Evolutionary conservation across 192 early-diverging fungal species (phyloP).

Genomic region (Paraglomus occultum): DNA sequence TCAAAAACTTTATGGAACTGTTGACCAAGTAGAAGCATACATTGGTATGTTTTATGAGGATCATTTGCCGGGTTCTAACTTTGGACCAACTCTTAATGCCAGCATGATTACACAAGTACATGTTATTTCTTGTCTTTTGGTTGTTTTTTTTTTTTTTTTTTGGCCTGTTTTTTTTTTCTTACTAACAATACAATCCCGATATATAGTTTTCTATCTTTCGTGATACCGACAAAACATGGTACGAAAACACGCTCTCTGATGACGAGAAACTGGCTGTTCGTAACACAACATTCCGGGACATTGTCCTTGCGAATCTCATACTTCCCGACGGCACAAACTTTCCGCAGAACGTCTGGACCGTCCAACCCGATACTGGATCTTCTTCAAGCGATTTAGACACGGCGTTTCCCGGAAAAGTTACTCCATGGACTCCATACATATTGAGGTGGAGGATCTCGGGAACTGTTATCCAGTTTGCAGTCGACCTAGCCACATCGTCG

Average conservation of each 20-base stretch:
- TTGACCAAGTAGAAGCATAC: constrained; percentile 12
- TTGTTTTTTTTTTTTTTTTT: no score
- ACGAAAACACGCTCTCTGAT: constrained; percentile 40
- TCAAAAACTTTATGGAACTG: background rate
- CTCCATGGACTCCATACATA: background rate
- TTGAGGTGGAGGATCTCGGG: background rate
- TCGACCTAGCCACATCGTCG: background rate
- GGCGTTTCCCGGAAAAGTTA: no score
- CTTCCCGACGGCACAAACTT: background rate
- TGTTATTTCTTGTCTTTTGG: no score
- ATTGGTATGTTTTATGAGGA: constrained; percentile 25
- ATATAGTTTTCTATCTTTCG: constrained; percentile 43
- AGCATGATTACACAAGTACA: constrained; percentile 18
- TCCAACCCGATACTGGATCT: background rate
- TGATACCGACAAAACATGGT: constrained; percentile 52
- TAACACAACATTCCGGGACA: constrained; percentile 29
- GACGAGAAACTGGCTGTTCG: constrained; percentile 30
- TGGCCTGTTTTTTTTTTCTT: no score
- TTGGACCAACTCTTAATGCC: background rate
- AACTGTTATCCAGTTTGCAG: background rate
- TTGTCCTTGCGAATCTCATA: constrained; percentile 15
- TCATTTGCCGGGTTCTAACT: constrained; percentile 17
- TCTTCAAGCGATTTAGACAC: no score
- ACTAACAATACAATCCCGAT: no score
- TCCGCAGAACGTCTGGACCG: constrained; percentile 3